Conservation (phyloP, 345 rosid genomes). For the Camelina neglecta region DNA sequence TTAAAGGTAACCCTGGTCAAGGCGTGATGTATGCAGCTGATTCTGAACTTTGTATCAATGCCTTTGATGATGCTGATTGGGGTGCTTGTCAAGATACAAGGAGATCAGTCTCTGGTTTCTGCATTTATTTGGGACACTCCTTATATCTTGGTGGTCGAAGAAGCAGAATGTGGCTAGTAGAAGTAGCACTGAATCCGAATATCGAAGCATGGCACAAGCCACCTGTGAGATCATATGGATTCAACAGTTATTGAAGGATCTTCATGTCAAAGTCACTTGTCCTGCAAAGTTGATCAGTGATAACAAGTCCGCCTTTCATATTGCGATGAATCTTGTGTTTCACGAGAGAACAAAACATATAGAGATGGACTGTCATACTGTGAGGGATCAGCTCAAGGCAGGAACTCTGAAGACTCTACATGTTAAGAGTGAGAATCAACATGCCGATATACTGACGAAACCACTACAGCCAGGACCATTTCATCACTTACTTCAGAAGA, state of each 20-base stretch:
- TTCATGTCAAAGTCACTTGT: background rate
- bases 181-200: background rate
- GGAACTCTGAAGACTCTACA: too few relatives aligned
- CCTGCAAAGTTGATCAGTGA: background rate
- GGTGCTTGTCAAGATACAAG: background rate
- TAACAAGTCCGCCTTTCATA: too few relatives aligned
- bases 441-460: too few relatives aligned
- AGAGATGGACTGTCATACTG: too few relatives aligned
- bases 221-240: background rate
- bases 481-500: too few relatives aligned
- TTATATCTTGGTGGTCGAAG: background rate
- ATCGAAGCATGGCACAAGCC: background rate
- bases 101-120: background rate
- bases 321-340: too few relatives aligned
- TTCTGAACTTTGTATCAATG: background rate
- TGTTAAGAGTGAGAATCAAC: too few relatives aligned
- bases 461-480: too few relatives aligned
- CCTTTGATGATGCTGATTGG: background rate
- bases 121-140: background rate
- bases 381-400: too few relatives aligned
- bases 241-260: background rate
- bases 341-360: too few relatives aligned
- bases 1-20: background rate
- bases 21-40: background rate
- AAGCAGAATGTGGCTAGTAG: background rate